These are phyloP conservation scores for Vaccinium macrocarpon DNA, from an alignment of 148 eudicot species.

Conservation along the genomic window DNA sequence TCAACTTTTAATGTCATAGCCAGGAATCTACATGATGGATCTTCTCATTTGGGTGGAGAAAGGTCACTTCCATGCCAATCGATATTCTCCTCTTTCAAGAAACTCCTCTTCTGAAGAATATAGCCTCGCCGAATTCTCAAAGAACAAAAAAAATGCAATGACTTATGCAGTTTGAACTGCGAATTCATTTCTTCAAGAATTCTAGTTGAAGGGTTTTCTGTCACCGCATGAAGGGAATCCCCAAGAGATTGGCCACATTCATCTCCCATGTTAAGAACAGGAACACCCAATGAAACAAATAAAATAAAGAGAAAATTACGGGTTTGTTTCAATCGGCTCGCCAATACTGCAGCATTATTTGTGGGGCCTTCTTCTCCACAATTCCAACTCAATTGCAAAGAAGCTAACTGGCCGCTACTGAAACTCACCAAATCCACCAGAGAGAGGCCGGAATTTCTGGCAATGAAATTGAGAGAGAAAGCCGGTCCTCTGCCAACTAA, in stretches of 20 bases:
- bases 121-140: constrained; percentile 61
- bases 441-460: constrained; percentile 68
- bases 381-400: constrained; percentile 84
- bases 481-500: constrained; percentile 75
- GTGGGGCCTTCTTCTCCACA: constrained; percentile 99
- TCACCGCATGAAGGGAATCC: constrained; percentile 44
- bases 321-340: constrained; percentile 77
- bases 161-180: constrained; percentile 63
- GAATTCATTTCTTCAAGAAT: constrained; percentile 56
- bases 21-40: constrained; percentile 62
- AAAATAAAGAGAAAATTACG: constrained; percentile 75
- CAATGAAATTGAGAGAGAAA: constrained; percentile 73
- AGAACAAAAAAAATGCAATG: constrained; percentile 61
- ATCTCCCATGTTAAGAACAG: constrained; percentile 95
- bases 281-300: constrained; percentile 82
- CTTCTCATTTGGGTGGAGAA: constrained; percentile 81
- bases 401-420: constrained; percentile 35
- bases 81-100: constrained; percentile 62
- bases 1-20: constrained; percentile 73
- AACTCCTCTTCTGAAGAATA: constrained; percentile 65
- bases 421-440: constrained; percentile 95
- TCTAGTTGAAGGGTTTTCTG: constrained; percentile 70
- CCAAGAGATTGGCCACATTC: constrained; percentile 88
- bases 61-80: constrained; percentile 58
- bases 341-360: constrained; percentile 51